Conservation (phyloP, 352 stramenopile species). For the Phytopythium vexans region DNA sequence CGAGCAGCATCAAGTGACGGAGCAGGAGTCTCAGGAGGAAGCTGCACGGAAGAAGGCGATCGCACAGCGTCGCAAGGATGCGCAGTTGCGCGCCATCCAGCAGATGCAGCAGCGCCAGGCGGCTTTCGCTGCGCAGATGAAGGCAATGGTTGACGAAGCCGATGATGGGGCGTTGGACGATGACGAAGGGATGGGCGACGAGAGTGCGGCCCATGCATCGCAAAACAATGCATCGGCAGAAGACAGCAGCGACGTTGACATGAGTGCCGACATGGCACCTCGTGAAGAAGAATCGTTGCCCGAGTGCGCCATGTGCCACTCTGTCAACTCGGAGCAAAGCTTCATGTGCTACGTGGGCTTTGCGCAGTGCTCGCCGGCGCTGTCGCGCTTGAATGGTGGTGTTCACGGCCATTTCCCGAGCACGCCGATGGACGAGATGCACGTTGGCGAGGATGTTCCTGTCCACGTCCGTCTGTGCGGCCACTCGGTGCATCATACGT, state of each 20-base stretch:
- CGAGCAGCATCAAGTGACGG: constrained; percentile 54
- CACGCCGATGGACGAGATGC: constrained; percentile 86
- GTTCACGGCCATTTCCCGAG: constrained; percentile 48
- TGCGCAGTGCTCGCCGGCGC: constrained; percentile 72
- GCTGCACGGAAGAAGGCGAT: constrained; percentile 62
- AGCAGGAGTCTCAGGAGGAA: constrained; percentile 62
- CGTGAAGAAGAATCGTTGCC: constrained; percentile 20
- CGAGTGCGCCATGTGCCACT: constrained; percentile 87
- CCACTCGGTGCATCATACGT: constrained; percentile 94
- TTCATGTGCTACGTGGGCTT: constrained; percentile 89
- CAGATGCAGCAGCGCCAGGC: constrained; percentile 82
- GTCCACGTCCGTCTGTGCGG: constrained; percentile 88
- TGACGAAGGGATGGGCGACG: constrained; percentile 27
- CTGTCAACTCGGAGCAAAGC: constrained; percentile 67
- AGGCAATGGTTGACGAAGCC: constrained; percentile 44
- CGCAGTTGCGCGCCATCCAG: constrained; percentile 69
- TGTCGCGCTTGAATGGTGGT: constrained; percentile 67
- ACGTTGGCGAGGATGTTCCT: constrained; percentile 75
- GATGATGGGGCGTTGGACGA: constrained; percentile 41
- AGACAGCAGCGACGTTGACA: constrained; percentile 40
- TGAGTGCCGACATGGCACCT: constrained; percentile 29
- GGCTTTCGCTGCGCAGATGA: constrained; percentile 78
- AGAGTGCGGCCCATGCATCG: not conserved
- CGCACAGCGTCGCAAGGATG: constrained; percentile 57
- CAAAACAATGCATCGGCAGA: constrained; percentile 14